Percentiles rank a stretch among this genome's conserved stretches.
phyloP scores from a whole-genome alignment of 164 flowering plant species.

The Kingdonia uniflora region DNA sequence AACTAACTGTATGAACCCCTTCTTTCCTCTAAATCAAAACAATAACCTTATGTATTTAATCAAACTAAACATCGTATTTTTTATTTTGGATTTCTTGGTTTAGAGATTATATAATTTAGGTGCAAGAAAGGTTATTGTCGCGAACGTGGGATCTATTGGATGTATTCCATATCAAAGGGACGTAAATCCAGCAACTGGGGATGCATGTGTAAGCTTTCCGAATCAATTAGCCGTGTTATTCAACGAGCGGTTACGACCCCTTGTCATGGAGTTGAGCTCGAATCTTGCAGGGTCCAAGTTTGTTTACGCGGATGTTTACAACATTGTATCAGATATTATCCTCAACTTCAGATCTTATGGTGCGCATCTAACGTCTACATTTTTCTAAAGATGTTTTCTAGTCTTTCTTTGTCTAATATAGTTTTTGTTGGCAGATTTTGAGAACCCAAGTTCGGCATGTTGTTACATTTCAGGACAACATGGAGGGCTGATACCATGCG shows the following conservation, averaged over 20 bases:
- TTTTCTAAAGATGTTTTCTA: background rate
- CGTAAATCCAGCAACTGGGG: slow-evolving; percentile 1
- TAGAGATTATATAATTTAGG: background rate
- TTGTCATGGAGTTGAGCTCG: slow-evolving; percentile 26
- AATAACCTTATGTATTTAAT: background rate
- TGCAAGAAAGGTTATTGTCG: background rate
- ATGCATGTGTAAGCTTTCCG: slow-evolving; percentile 27
- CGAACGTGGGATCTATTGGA: background rate
- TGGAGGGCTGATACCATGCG: slow-evolving; percentile 62
- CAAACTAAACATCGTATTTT: background rate
- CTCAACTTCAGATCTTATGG: slow-evolving; percentile 42
- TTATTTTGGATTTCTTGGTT: background rate
- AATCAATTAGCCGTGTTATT: slow-evolving; percentile 42
- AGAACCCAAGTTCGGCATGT: slow-evolving; percentile 37
- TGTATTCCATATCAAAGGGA: background rate
- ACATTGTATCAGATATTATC: slow-evolving; percentile 33
- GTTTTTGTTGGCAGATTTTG: slow-evolving; percentile 36
- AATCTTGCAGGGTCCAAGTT: slow-evolving; percentile 33
- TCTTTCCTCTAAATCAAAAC: background rate
- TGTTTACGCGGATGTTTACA: slow-evolving; percentile 44
- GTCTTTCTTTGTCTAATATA: background rate
- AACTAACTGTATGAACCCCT: slow-evolving; percentile 38
- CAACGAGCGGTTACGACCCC: slow-evolving; percentile 30
- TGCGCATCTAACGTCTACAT: slow-evolving; percentile 8
- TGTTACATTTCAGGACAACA: slow-evolving; percentile 32